Percentiles rank a stretch among this genome's conserved stretches.
Evolutionary conservation across 768 basidiomycete species (phyloP).

Genomic region (Ramaria sp.): DNA sequence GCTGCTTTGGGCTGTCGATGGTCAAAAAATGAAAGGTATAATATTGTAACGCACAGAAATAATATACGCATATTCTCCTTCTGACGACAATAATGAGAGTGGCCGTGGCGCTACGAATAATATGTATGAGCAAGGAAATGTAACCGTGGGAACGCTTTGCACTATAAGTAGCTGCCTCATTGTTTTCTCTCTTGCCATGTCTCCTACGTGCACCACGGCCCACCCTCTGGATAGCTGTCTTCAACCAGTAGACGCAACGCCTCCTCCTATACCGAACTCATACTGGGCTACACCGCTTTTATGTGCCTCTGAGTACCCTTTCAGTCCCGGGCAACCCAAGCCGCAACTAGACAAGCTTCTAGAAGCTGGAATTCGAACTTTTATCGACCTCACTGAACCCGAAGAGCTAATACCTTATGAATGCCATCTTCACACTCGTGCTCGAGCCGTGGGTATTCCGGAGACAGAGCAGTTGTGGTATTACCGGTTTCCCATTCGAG

Average conservation of each 20-base stretch:
- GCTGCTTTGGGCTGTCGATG: no score
- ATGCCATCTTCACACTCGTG: constrained; percentile 41
- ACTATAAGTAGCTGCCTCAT: background rate
- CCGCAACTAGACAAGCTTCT: constrained; percentile 71
- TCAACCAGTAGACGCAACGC: constrained; percentile 10
- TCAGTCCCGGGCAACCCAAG: constrained; percentile 29
- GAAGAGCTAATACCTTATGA: constrained; percentile 64
- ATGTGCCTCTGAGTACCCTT: constrained; percentile 76
- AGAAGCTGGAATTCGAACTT: constrained; percentile 62
- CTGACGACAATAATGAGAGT: no score
- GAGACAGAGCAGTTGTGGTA: constrained; percentile 50
- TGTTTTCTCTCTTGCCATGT: background rate
- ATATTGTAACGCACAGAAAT: no score
- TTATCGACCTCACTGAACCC: constrained; percentile 78
- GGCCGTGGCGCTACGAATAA: no score
- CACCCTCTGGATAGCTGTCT: background rate
- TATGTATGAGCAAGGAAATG: no score
- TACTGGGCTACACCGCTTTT: constrained; percentile 72
- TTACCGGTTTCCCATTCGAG: constrained; percentile 69
- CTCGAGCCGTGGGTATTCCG: constrained; percentile 39
- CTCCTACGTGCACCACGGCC: constrained; percentile 5
- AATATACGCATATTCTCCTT: no score
- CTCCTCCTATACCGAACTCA: constrained; percentile 69
- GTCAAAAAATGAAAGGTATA: no score
- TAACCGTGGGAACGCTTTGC: background rate